A percentile compares a stretch with the other conserved stretches of the same genome.
Evolutionary conservation across 495 filamentous ascomycete species (phyloP).

Genomic region (Penicillium chermesinum): DNA sequence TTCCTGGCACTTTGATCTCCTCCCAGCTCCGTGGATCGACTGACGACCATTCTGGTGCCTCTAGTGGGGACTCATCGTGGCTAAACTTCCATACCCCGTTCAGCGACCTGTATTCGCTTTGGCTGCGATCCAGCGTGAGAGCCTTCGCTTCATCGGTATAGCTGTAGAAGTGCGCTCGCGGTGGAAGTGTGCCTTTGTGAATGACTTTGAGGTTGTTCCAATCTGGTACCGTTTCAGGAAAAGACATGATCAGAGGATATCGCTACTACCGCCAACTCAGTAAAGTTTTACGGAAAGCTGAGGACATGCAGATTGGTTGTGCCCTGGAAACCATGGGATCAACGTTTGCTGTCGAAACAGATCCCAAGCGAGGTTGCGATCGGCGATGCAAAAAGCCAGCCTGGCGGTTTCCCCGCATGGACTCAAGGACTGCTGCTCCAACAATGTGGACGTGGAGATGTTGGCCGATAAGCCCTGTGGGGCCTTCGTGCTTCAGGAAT

Average conservation of each 20-base stretch:
- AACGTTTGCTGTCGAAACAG: too few species aligned
- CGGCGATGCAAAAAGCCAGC: too few species aligned
- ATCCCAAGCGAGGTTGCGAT: too few species aligned
- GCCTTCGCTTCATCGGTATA: slow-evolving; percentile 24
- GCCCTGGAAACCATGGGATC: too few species aligned
- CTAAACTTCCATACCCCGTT: slow-evolving; percentile 58
- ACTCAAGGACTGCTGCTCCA: too few species aligned
- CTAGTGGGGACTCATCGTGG: slow-evolving; percentile 44
- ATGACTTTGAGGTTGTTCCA: slow-evolving; percentile 58
- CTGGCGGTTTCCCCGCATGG: too few species aligned
- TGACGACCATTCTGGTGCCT: slow-evolving; percentile 37
- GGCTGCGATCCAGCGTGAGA: slow-evolving; percentile 1
- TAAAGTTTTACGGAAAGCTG: too few species aligned
- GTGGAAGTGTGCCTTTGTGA: slow-evolving; percentile 54
- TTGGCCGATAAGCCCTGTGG: neutral
- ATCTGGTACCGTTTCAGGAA: slow-evolving; percentile 34
- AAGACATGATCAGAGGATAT: slow-evolving; percentile 5
- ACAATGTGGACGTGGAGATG: neutral
- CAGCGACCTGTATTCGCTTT: slow-evolving; percentile 23
- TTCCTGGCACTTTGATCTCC: slow-evolving; percentile 55
- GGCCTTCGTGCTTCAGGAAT: too few species aligned
- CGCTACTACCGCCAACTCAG: too few species aligned
- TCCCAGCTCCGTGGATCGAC: slow-evolving; percentile 37
- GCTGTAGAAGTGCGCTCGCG: slow-evolving; percentile 52
- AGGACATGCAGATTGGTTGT: too few species aligned